Percentiles rank a stretch among this genome's conserved stretches.
These are phyloP conservation scores for Ceratocystis cubensis DNA, from an alignment of 2,329 filamentous ascomycete species.

Conservation along the genomic window DNA sequence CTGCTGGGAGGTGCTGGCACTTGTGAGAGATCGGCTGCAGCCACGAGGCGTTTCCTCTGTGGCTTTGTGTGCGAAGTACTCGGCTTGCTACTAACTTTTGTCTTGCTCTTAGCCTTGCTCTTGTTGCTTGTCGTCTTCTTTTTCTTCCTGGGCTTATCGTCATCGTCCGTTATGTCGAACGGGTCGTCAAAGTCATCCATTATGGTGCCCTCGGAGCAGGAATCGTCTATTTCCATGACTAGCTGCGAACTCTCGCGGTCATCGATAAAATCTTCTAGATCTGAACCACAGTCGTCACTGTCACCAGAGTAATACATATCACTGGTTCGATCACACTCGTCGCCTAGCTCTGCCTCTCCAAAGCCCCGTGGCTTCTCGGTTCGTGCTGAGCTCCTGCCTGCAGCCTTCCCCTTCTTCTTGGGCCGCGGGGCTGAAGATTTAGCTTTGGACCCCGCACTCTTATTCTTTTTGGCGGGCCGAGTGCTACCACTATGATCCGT, in stretches of 20 bases:
- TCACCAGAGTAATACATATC: conserved; percentile 20
- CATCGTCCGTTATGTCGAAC: conserved; percentile 8
- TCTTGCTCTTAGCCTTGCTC: neutral
- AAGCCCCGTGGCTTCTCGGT: conserved; percentile 9
- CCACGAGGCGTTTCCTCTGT: neutral
- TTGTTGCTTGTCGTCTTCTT: conserved; percentile 1
- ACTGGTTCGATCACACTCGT: conserved; percentile 18
- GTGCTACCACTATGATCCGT: neutral
- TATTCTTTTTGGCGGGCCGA: conserved; percentile 3
- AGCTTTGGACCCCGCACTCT: neutral
- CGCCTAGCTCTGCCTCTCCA: conserved; percentile 17
- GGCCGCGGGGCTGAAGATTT: neutral
- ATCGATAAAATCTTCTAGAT: conserved; percentile 19
- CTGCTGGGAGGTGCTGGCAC: neutral
- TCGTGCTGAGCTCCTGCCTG: neutral
- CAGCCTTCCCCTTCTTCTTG: neutral
- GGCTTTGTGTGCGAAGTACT: neutral
- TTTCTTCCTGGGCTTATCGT: conserved; percentile 6
- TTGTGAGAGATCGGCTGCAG: conserved; percentile 2
- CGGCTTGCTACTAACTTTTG: neutral
- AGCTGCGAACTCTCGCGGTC: conserved; percentile 16
- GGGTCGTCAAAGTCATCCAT: conserved; percentile 7
- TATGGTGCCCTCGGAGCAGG: conserved; percentile 15
- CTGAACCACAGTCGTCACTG: conserved; percentile 20
- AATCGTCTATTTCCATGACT: conserved; percentile 7